phyloP scores from a whole-genome alignment of 352 stramenopile genomes.

The Globisporangium solare region DNA sequence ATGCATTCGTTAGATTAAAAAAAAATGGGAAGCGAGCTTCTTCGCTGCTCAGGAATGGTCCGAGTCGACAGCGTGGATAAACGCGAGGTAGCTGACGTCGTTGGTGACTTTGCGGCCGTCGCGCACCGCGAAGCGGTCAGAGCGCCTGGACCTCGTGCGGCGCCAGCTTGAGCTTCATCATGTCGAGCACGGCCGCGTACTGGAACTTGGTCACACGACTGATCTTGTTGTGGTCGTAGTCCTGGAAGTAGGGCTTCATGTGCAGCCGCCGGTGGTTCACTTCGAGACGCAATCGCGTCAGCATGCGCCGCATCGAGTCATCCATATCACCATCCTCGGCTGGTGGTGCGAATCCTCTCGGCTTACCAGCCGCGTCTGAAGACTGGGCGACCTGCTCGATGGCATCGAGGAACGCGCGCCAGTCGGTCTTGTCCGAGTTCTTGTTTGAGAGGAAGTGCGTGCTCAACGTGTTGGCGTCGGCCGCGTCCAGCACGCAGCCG shows the following conservation, averaged over 20 bases:
- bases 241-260: slow-evolving; percentile 87
- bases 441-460: slow-evolving; percentile 51
- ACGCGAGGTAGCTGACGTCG: slow-evolving; percentile 77
- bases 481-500: slow-evolving; percentile 57
- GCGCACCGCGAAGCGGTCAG: slow-evolving; percentile 45
- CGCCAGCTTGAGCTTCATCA: slow-evolving; percentile 67
- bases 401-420: slow-evolving; percentile 59
- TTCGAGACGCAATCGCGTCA: slow-evolving; percentile 45
- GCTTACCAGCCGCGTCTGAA: too few relatives aligned
- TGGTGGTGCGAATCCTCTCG: not conserved
- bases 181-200: slow-evolving; percentile 78
- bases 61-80: slow-evolving; percentile 72
- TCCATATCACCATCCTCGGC: not conserved
- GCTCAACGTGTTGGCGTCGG: slow-evolving; percentile 62
- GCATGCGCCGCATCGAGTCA: slow-evolving; percentile 27
- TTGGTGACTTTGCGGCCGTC: slow-evolving; percentile 45
- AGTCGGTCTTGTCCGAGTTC: slow-evolving; percentile 75
- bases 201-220: slow-evolving; percentile 77
- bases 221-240: slow-evolving; percentile 80
- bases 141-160: slow-evolving; percentile 50
- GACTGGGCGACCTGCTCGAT: slow-evolving; percentile 25
- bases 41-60: slow-evolving; percentile 37
- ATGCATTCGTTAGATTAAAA: too few relatives aligned
- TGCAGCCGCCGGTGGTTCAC: slow-evolving; percentile 64
- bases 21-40: not conserved